phyloP scores from a whole-genome alignment of 1,139 yeast species.

The Candida albicans region DNA sequence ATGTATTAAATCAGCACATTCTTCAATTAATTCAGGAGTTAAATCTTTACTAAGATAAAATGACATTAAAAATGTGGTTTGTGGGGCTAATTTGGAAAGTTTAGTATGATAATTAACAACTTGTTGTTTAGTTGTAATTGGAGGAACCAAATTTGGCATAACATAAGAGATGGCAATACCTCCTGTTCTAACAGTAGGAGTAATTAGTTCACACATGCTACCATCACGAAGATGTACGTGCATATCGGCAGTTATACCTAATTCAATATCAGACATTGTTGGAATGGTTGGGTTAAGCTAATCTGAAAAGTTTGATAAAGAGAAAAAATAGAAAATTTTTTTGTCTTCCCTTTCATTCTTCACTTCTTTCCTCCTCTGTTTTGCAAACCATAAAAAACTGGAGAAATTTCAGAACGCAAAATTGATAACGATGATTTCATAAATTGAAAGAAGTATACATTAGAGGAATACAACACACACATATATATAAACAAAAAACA shows the following conservation, averaged over 20 bases:
- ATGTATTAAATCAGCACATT: slow-evolving; percentile 81
- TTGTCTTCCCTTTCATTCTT: not conserved
- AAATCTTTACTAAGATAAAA: slow-evolving; percentile 75
- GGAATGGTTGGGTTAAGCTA: not conserved
- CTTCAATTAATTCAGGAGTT: slow-evolving; percentile 79
- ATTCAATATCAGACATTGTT: slow-evolving; percentile 40
- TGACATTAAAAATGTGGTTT: slow-evolving; percentile 88
- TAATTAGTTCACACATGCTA: slow-evolving; percentile 82
- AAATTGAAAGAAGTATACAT: too few species aligned
- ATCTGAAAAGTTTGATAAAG: not conserved
- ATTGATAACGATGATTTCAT: too few species aligned
- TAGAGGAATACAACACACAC: too few species aligned
- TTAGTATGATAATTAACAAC: slow-evolving; percentile 69
- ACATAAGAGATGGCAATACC: slow-evolving; percentile 89
- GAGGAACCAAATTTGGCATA: slow-evolving; percentile 96
- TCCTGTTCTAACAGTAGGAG: slow-evolving; percentile 88
- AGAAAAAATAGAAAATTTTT: not conserved
- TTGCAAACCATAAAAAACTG: too few species aligned
- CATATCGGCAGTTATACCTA: slow-evolving; percentile 90
- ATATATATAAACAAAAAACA: too few species aligned
- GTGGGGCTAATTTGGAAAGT: slow-evolving; percentile 69
- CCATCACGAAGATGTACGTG: slow-evolving; percentile 97
- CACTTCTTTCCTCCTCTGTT: too few species aligned
- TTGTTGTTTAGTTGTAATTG: slow-evolving; percentile 75
- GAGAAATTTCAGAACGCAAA: too few species aligned